Evolutionary conservation across 108 stramenopile species (phyloP).

Genomic region (Asterionellopsis glacialis): DNA sequence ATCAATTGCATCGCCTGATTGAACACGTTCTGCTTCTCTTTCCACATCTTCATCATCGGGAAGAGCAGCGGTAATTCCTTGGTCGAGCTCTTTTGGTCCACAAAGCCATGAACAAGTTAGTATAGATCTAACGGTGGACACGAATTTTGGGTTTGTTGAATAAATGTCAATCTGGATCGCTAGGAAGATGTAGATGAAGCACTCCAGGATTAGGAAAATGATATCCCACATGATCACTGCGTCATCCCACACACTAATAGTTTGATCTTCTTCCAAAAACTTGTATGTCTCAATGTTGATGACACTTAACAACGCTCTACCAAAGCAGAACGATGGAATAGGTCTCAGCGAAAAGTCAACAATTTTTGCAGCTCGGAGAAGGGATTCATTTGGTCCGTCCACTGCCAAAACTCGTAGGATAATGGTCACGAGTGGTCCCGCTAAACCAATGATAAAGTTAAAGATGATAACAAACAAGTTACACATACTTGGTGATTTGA

Average conservation of each 20-base stretch:
- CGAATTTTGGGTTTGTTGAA: constrained; percentile 54
- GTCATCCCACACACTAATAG: constrained; percentile 47
- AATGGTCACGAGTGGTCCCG: constrained; percentile 49
- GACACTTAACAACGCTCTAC: constrained; percentile 19
- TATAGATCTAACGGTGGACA: constrained; percentile 3
- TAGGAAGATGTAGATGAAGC: constrained; percentile 64
- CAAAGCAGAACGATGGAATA: constrained; percentile 47
- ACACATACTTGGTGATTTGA: constrained; percentile 80
- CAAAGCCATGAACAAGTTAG: constrained; percentile 8
- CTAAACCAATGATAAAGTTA: constrained; percentile 89
- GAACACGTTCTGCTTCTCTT: constrained; percentile 77
- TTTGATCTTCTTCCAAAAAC: constrained; percentile 24
- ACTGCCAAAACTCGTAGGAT: constrained; percentile 48
- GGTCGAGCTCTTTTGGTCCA: no score
- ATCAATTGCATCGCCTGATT: constrained; percentile 51
- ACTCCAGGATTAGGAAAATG: constrained; percentile 58
- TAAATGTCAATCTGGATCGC: constrained; percentile 79
- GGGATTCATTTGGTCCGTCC: constrained; percentile 25
- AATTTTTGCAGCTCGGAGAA: constrained; percentile 37
- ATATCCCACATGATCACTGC: constrained; percentile 52
- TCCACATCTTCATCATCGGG: constrained; percentile 82
- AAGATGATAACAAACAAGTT: constrained; percentile 84
- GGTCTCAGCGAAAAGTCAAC: constrained; percentile 61
- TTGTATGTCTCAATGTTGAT: constrained; percentile 22
- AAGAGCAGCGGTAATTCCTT: neutral